phyloP scores from a whole-genome alignment of 441 rosid species.

The Capsella rubella region DNA sequence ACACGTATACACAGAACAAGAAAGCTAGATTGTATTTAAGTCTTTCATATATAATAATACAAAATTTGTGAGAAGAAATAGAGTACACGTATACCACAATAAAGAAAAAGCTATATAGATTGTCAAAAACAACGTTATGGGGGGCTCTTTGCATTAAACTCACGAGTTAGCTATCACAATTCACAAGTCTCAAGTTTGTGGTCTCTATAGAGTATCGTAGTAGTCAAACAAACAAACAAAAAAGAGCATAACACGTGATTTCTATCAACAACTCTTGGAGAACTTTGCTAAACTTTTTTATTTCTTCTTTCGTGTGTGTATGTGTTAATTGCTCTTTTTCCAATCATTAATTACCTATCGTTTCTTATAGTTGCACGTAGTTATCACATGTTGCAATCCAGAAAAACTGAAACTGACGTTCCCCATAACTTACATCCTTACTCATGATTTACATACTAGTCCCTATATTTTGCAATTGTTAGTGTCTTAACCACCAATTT shows the following conservation, averaged over 20 bases:
- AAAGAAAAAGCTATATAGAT: background rate
- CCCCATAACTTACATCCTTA: background rate
- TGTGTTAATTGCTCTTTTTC: background rate
- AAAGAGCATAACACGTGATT: conserved; percentile 32
- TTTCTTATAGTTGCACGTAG: conserved; percentile 26
- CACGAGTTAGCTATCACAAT: conserved; percentile 21
- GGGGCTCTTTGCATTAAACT: conserved; percentile 32
- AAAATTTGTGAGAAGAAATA: conserved; percentile 22
- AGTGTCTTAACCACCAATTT: background rate
- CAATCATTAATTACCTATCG: background rate
- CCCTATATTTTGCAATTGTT: background rate
- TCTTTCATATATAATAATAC: background rate
- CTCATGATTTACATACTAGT: background rate
- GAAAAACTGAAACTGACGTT: conserved; percentile 21
- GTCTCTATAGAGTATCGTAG: background rate
- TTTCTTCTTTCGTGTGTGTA: background rate
- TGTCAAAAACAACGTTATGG: conserved; percentile 14
- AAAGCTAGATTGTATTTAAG: background rate
- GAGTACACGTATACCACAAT: conserved; percentile 11
- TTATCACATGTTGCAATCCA: conserved; percentile 32
- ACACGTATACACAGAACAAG: background rate
- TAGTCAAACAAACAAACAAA: background rate
- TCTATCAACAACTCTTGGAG: background rate
- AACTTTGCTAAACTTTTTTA: conserved; percentile 7
- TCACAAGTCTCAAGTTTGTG: conserved; percentile 26